Evolutionary conservation across 2,329 filamentous ascomycete genomes (phyloP).

Genomic region (Ophiostoma quercus): DNA sequence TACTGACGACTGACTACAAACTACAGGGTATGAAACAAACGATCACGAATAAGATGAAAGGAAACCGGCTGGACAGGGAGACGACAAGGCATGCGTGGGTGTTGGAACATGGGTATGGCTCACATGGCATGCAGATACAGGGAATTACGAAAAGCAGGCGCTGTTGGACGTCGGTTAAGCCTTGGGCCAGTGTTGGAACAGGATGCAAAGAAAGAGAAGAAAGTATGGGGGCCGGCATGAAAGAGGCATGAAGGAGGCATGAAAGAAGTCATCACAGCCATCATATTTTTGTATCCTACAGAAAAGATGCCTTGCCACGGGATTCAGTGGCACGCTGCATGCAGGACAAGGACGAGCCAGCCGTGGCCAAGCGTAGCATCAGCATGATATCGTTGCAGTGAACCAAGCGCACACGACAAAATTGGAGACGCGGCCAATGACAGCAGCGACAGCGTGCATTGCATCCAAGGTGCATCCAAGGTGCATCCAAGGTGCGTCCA

Average conservation of each 20-base stretch:
- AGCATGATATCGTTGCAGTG: slow-evolving; percentile 11
- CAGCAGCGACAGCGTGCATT: background rate
- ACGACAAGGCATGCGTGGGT: background rate
- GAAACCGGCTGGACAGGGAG: slow-evolving; percentile 5
- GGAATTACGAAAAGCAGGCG: background rate
- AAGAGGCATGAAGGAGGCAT: background rate
- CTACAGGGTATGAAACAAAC: background rate
- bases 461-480: no score
- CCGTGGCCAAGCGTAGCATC: background rate
- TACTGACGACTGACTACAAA: background rate
- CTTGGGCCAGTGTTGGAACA: background rate
- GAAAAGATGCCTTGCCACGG: background rate
- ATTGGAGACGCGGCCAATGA: background rate
- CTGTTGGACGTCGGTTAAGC: background rate
- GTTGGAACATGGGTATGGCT: background rate
- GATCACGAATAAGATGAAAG: background rate
- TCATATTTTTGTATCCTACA: no score
- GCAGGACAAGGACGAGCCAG: background rate
- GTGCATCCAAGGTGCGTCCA: no score
- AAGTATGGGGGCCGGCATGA: slow-evolving; percentile 7
- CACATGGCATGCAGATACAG: background rate
- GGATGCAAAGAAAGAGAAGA: background rate
- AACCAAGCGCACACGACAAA: background rate
- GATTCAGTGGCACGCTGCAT: slow-evolving; percentile 7
- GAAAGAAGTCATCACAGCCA: background rate